Evolutionary conservation across 495 filamentous ascomycete genomes (phyloP), one percentile per base, ranked within the genome.

Genomic region (Neurospora africana): DNA sequence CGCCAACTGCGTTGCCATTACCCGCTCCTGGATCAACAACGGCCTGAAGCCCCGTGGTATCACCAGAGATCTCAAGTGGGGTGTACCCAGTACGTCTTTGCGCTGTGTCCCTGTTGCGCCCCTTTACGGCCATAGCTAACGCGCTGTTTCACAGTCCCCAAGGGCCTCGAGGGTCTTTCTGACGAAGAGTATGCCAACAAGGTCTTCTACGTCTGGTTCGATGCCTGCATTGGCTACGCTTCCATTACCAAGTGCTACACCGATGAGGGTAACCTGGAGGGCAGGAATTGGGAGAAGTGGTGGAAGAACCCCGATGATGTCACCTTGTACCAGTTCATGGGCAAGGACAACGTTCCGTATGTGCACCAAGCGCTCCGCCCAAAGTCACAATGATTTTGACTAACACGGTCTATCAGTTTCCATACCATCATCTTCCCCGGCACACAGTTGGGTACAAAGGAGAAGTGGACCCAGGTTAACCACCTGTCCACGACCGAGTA

Each of bases 181-280:
- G 75, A 76, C 3, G 71, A 76, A 71, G 75, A 76, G 11, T 95
- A 90, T 68, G 90, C 90, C 71, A 85, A 91, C 71, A 96, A 96
- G 85, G 94, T 97, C 72, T 86, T 98, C 73, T 99, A 99, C 75
- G 93, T 97, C 44, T 99, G 95, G 95, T 99, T 99, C 76, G 95
- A 99, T 81, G 95, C 95, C 43, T 97, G 93, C 81, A 97, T 97
- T 73, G 95, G 95, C 11, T 99, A 99, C 78, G 89, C 92, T 6
- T 97, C 93, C 0, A 99, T 99, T 74, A 98, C 95, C 8, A 93
- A 92, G 71, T 94, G 90, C 75, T 98, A 95, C 80, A 98, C 94
- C 6, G 85, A 92, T 21, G 67, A 71, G 44, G 75, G 71, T 27
- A 76, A 75, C 68, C 69, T 68, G 17, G 68, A 35, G 8, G 75